These are phyloP conservation scores for Boletus sp. DNA, from an alignment of 1,284 basidiomycete genomes.

Conservation along the genomic window DNA sequence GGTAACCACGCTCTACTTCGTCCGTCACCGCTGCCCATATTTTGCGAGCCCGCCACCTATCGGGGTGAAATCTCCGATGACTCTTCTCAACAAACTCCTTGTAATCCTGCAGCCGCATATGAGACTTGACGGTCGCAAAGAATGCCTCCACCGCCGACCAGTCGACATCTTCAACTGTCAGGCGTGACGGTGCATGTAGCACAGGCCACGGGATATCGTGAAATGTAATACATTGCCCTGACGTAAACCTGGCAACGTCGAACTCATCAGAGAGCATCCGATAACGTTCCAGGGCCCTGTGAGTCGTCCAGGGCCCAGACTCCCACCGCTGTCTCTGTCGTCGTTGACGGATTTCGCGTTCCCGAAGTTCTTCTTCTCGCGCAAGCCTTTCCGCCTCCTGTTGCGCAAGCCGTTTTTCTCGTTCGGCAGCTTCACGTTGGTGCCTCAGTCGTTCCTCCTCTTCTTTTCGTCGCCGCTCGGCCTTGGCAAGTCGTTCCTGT, in stretches of 20 bases:
- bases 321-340: conserved; percentile 49
- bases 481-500: conserved; percentile 36
- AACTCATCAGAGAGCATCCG: conserved; percentile 57
- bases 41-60: conserved; percentile 35
- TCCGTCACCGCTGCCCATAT: conserved; percentile 33
- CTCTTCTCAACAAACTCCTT: conserved; percentile 63
- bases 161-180: conserved; percentile 61
- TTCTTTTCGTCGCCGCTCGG: conserved; percentile 38
- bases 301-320: conserved; percentile 55
- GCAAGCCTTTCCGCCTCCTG: conserved; percentile 32
- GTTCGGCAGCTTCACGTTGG: conserved; percentile 35
- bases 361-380: conserved; percentile 36
- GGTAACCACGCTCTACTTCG: conserved; percentile 30
- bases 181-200: conserved; percentile 47
- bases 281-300: conserved; percentile 66
- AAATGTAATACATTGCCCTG: conserved; percentile 50
- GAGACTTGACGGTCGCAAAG: conserved; percentile 50
- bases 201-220: conserved; percentile 72
- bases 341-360: conserved; percentile 42
- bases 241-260: conserved; percentile 55
- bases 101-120: conserved; percentile 59
- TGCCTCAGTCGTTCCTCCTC: conserved; percentile 36
- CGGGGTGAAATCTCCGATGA: conserved; percentile 49
- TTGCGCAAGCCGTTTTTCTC: conserved; percentile 25
- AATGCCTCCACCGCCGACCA: conserved; percentile 71